Conservation (phyloP, 306 rosid genomes). For the Carpinus fangiana region DNA sequence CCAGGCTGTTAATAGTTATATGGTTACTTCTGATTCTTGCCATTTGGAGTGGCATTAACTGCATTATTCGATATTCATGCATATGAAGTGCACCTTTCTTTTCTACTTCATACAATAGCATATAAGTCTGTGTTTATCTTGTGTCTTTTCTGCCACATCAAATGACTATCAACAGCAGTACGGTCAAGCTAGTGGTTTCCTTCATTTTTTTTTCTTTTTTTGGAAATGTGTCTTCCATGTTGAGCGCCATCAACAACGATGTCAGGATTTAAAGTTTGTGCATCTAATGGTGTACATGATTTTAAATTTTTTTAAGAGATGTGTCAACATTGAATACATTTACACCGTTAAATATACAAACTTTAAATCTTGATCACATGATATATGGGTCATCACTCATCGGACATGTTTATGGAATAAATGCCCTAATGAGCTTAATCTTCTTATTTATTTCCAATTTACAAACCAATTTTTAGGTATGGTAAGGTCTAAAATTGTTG, state of each 20-base stretch:
- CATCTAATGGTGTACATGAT: too few species aligned
- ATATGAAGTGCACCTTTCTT: not conserved
- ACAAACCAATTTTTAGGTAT: not conserved
- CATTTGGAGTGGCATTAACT: too few species aligned
- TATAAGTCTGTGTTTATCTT: not conserved
- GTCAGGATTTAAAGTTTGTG: too few species aligned
- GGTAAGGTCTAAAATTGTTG: not conserved
- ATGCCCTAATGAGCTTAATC: not conserved
- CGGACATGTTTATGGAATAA: not conserved
- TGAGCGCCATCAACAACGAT: not conserved
- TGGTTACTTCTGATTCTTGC: not conserved
- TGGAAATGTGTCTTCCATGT: not conserved
- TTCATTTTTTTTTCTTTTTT: not conserved
- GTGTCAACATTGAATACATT: too few species aligned
- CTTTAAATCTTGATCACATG: too few species aligned
- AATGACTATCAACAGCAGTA: not conserved
- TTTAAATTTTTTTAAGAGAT: too few species aligned
- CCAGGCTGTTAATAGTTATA: not conserved
- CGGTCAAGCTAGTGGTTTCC: not conserved
- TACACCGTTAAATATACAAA: too few species aligned
- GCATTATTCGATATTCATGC: not conserved
- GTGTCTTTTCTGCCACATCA: not conserved
- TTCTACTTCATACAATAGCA: slow-evolving; percentile 9
- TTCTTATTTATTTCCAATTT: not conserved
- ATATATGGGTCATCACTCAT: not conserved